Evolutionary conservation across 345 rosid genomes (phyloP).

Genomic region (Salix purpurea): DNA sequence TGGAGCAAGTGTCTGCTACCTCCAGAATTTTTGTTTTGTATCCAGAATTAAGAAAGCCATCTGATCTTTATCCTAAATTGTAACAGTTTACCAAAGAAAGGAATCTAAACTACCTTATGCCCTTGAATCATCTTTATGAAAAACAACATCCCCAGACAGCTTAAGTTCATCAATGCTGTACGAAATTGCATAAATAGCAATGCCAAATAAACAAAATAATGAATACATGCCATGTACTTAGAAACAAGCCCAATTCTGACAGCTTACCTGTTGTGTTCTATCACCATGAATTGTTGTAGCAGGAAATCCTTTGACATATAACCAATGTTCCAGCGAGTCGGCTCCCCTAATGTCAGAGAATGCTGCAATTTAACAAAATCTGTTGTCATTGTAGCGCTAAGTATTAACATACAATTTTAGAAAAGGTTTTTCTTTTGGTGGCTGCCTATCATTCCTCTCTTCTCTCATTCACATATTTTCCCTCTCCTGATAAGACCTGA

Average conservation of each 20-base stretch:
- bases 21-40: background rate
- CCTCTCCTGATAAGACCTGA: background rate
- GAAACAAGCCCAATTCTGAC: background rate
- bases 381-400: background rate
- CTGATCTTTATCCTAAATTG: background rate
- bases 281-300: conserved; percentile 97
- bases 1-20: background rate
- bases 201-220: background rate
- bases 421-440: background rate
- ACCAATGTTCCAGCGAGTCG: conserved; percentile 87
- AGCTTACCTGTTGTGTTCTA: conserved; percentile 78
- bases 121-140: background rate
- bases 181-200: background rate
- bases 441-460: background rate
- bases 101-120: background rate
- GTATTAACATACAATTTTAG: background rate
- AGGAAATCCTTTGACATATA: conserved; percentile 79
- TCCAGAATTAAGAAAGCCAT: background rate
- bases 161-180: background rate
- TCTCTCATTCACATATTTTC: background rate
- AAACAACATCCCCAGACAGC: background rate
- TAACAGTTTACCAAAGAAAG: background rate
- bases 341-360: conserved; percentile 96
- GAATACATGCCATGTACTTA: background rate
- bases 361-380: conserved; percentile 52